Evolutionary conservation across 73 alveolate species (phyloP).

Genomic region (Tetrahymena malaccensis): DNA sequence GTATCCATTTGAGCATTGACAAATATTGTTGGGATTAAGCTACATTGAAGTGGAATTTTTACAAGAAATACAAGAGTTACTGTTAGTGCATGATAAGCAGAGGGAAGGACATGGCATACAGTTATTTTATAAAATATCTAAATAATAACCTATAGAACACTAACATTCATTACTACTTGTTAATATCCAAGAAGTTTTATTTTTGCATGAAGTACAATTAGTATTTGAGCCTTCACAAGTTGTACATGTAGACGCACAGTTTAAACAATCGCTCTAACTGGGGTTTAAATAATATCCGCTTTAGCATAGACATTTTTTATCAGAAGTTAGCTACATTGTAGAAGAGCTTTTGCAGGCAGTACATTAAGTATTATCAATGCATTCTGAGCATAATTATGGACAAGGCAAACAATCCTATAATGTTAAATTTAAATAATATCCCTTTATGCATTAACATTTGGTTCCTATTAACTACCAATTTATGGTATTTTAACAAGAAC

Average conservation of each 20-base stretch:
- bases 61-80: neutral
- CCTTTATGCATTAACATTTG: no score
- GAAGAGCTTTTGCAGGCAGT: neutral
- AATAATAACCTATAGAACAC: neutral
- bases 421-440: no score
- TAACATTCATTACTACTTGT: neutral
- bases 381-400: no score
- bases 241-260: neutral
- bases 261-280: neutral
- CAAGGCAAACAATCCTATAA: no score
- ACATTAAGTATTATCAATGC: no score
- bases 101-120: neutral
- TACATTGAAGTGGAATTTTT: neutral
- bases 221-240: neutral
- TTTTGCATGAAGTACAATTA: neutral
- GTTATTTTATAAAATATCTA: no score
- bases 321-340: neutral
- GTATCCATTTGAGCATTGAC: neutral
- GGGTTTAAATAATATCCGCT: neutral
- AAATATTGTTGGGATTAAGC: no score
- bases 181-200: neutral
- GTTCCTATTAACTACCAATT: no score
- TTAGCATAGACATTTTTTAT: neutral
- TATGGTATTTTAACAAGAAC: no score
- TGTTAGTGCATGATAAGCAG: neutral